phyloP scores from a whole-genome alignment of 2,329 filamentous ascomycete species.

The Xylaria digitata region DNA sequence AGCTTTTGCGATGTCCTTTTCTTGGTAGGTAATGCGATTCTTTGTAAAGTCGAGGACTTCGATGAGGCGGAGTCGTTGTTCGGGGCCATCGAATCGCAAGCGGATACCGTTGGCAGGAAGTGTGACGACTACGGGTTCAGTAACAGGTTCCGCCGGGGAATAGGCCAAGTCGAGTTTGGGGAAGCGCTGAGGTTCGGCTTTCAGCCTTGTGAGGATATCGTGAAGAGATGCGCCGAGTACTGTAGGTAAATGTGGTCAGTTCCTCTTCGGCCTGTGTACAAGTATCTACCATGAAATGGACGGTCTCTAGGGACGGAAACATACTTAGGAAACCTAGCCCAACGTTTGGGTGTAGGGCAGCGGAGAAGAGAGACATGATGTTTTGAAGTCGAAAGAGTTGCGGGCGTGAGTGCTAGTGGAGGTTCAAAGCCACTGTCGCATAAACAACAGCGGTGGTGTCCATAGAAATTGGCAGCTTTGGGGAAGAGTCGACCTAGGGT shows the following conservation, averaged over 20 bases:
- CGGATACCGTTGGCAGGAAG: conserved; percentile 89
- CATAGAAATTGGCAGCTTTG: neutral
- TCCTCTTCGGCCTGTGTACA: neutral
- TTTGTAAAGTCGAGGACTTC: conserved; percentile 92
- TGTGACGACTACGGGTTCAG: conserved; percentile 77
- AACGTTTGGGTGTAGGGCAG: conserved; percentile 48
- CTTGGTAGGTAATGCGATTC: conserved; percentile 78
- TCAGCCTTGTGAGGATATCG: conserved; percentile 86
- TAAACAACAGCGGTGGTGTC: neutral
- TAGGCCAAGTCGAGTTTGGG: conserved; percentile 86
- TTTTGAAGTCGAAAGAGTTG: neutral
- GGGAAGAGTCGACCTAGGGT: neutral
- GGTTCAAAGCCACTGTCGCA: neutral
- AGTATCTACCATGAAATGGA: neutral
- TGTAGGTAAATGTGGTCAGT: conserved; percentile 53
- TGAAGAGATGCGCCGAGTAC: conserved; percentile 92
- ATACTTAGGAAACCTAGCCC: conserved; percentile 50
- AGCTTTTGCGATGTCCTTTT: conserved; percentile 75
- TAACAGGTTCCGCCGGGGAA: conserved; percentile 78
- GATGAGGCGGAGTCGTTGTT: conserved; percentile 90
- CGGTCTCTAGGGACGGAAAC: conserved; percentile 13
- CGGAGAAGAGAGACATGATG: conserved; percentile 50
- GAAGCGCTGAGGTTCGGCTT: conserved; percentile 85
- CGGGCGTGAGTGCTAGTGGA: conserved; percentile 1
- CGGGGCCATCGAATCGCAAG: conserved; percentile 90